Evolutionary conservation across 2,329 filamentous ascomycete genomes (phyloP), one percentile per base, ranked within the genome.

Genomic region (Penicillium sp.): DNA sequence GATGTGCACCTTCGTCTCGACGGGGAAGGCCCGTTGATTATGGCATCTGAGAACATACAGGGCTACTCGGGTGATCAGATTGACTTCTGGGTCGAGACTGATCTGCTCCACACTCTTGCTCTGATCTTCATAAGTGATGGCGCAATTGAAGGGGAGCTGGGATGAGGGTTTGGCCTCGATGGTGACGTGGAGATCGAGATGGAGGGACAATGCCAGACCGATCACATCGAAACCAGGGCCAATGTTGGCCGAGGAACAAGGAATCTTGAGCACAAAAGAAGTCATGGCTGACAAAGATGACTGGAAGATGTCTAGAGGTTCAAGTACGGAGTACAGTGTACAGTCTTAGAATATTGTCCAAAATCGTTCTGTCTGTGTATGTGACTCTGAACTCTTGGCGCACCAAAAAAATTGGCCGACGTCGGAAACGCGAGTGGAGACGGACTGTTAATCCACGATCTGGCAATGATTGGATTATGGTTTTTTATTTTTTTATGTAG

Each of bases 171-270:
- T 47, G 65, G 84, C 79, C 73, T 89, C 84, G 68, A 95, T 81
- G 59, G 86, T 90, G 72, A 97, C 89, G 60, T 86, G 83, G 53
- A 97, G 80, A 78, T 97, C 92, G 61, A 99, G 88, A 78, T 93
- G 96, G 74, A 97, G 86, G 62, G 91, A 96, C 63, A 99, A 82
- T 8, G 93, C 93, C 58, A 99, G 87, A 64, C 94, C 76, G 72
- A 97, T 96, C 67, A 97, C 93, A 79, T 99, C 93, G 81, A 97
- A 99, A 55, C 93, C 93, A 45, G 93, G 93, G 64, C 91, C 93
- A 70, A 97, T 97, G 80, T 97, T 97, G 77, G 93, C 93, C 58
- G 92, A 97, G 57, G 93, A 97, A 78, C 90, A 95, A 61, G 93
- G 93, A 58, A 91, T 90, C 76, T 83, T 85, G 80, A 91, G 89